These are phyloP conservation scores for Colletotrichum orchidophilum DNA, from an alignment of 2,329 filamentous ascomycete genomes.

Conservation along the genomic window DNA sequence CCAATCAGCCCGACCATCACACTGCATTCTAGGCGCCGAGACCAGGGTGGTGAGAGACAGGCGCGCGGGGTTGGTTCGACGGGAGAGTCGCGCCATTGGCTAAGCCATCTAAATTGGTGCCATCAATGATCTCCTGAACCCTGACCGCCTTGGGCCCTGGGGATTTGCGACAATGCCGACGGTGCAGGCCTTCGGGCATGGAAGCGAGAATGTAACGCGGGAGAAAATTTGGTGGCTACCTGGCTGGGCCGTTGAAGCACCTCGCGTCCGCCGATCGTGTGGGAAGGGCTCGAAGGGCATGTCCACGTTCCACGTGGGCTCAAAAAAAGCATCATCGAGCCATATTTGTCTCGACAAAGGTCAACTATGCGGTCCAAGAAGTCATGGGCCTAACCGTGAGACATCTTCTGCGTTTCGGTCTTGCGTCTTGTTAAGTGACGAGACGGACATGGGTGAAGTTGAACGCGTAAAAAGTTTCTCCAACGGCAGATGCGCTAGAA, in stretches of 20 bases:
- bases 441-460: background rate
- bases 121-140: constrained; percentile 5
- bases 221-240: background rate
- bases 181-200: constrained; percentile 3
- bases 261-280: background rate
- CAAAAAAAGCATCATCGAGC: background rate
- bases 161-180: constrained; percentile 10
- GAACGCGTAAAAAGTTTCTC: background rate
- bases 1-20: constrained; percentile 45
- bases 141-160: constrained; percentile 14
- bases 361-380: background rate
- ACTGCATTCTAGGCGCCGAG: constrained; percentile 41
- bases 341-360: background rate
- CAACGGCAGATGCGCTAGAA: background rate
- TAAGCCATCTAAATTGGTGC: constrained; percentile 2
- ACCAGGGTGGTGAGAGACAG: constrained; percentile 29
- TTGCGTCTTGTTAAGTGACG: background rate
- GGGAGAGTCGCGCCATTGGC: constrained; percentile 24
- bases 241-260: background rate
- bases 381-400: background rate
- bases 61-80: constrained; percentile 34
- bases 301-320: constrained; percentile 5
- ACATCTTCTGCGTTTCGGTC: background rate
- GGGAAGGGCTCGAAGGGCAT: background rate
- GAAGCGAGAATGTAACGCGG: constrained; percentile 18